Conservation (phyloP, 352 stramenopile species). For the Phytophthora fragariae region DNA sequence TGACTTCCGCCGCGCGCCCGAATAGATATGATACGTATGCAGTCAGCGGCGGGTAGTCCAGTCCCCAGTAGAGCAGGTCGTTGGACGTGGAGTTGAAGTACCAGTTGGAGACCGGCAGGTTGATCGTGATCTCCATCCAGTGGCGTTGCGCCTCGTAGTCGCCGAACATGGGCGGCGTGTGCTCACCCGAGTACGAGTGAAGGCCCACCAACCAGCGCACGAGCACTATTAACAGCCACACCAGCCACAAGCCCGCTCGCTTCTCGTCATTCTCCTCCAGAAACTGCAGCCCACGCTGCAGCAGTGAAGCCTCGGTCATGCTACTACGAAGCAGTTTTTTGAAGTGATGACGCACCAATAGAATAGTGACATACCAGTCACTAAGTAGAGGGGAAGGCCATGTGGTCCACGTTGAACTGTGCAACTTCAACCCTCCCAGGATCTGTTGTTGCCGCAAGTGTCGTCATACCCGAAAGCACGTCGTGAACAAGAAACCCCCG, state of each 20-base stretch:
- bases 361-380: conserved; percentile 28
- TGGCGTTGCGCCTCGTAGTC: conserved; percentile 99
- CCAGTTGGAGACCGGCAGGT: conserved; percentile 94
- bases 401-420: conserved; percentile 28
- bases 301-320: conserved; percentile 35
- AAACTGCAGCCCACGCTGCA: conserved; percentile 56
- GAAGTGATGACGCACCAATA: conserved; percentile 30
- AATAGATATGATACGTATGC: conserved; percentile 91
- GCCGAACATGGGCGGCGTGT: conserved; percentile 89
- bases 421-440: conserved; percentile 29
- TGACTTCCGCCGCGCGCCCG: conserved; percentile 72
- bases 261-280: conserved; percentile 67
- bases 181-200: conserved; percentile 84
- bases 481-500: background rate
- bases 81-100: conserved; percentile 94
- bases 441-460: background rate
- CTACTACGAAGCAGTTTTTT: background rate
- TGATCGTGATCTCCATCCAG: conserved; percentile 99
- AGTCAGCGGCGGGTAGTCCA: conserved; percentile 98
- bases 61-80: conserved; percentile 97
- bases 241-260: conserved; percentile 48
- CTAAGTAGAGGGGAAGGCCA: background rate
- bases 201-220: conserved; percentile 82
- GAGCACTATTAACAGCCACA: conserved; percentile 66
- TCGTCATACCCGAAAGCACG: conserved; percentile 1